Evolutionary conservation across 2,329 filamentous ascomycete genomes (phyloP).

Genomic region (Xenoacremonium recifei): DNA sequence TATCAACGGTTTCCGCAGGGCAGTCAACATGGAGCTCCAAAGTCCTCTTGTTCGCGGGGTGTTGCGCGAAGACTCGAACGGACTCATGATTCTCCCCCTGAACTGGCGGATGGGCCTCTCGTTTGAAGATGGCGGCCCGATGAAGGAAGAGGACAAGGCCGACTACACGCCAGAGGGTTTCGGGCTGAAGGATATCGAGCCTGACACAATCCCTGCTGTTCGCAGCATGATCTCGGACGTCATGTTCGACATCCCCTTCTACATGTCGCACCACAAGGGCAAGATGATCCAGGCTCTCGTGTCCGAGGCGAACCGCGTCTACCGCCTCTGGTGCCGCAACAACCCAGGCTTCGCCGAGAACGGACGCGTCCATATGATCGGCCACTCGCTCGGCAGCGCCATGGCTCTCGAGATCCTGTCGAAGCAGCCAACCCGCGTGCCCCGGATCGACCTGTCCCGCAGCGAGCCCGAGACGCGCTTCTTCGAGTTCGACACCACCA

Average conservation of each 20-base stretch:
- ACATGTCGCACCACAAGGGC: constrained; percentile 91
- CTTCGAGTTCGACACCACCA: constrained; percentile 91
- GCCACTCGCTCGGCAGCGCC: constrained; percentile 88
- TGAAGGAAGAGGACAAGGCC: constrained; percentile 51
- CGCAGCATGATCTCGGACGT: constrained; percentile 93
- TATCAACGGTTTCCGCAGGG: constrained; percentile 84
- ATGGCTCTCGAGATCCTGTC: constrained; percentile 94
- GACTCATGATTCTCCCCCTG: constrained; percentile 89
- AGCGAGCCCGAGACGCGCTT: constrained; percentile 49
- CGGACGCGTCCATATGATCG: constrained; percentile 88
- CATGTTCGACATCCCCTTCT: constrained; percentile 98
- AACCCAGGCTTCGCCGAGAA: constrained; percentile 80
- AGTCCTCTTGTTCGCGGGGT: constrained; percentile 72
- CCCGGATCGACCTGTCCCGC: constrained; percentile 44
- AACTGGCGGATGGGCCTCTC: constrained; percentile 92
- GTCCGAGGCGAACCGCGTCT: constrained; percentile 91
- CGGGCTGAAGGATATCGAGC: constrained; percentile 83
- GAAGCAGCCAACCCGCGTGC: constrained; percentile 74
- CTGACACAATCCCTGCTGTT: constrained; percentile 85
- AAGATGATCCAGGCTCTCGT: constrained; percentile 93
- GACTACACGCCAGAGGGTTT: constrained; percentile 59
- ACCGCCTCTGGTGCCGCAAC: constrained; percentile 89
- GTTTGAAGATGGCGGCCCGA: constrained; percentile 75
- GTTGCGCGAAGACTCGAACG: constrained; percentile 74
- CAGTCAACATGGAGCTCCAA: constrained; percentile 80